Evolutionary conservation across 202 grass and related monocot species (phyloP).

Genomic region (Dendrocalamus latiflorus): DNA sequence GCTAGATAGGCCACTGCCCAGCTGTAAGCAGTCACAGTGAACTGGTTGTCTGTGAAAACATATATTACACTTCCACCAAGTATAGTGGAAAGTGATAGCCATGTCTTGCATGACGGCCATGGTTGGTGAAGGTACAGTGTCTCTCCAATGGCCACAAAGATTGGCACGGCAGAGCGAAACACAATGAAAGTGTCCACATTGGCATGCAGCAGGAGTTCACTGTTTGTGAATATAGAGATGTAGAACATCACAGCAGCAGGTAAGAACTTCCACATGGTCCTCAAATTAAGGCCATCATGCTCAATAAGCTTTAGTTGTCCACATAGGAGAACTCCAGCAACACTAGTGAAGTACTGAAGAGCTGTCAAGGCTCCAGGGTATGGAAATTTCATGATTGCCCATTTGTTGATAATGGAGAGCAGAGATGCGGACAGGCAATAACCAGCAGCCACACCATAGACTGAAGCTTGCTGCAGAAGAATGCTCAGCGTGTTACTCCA

Average conservation of each 20-base stretch:
- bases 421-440: constrained; percentile 78
- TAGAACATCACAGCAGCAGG: constrained; percentile 92
- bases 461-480: constrained; percentile 58
- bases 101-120: constrained; percentile 73
- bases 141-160: constrained; percentile 87
- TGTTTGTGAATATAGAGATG: constrained; percentile 83
- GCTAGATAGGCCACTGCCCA: constrained; percentile 77
- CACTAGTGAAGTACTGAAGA: constrained; percentile 76
- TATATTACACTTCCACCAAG: constrained; percentile 86
- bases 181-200: constrained; percentile 95
- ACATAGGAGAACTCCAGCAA: constrained; percentile 66
- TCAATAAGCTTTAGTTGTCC: constrained; percentile 66
- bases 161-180: constrained; percentile 77
- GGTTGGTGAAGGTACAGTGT: constrained; percentile 82
- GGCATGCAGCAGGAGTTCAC: constrained; percentile 73
- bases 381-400: constrained; percentile 81
- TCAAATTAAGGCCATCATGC: constrained; percentile 58
- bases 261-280: constrained; percentile 91
- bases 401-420: constrained; percentile 97
- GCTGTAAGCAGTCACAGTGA: constrained; percentile 72
- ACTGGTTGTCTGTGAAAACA: constrained; percentile 90
- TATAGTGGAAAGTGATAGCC: constrained; percentile 74
- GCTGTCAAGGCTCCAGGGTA: constrained; percentile 87
- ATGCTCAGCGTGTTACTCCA: constrained; percentile 39
- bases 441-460: constrained; percentile 77